Conservation (phyloP, 1,139 yeast species). For the Yamadazyma atlantica region DNA sequence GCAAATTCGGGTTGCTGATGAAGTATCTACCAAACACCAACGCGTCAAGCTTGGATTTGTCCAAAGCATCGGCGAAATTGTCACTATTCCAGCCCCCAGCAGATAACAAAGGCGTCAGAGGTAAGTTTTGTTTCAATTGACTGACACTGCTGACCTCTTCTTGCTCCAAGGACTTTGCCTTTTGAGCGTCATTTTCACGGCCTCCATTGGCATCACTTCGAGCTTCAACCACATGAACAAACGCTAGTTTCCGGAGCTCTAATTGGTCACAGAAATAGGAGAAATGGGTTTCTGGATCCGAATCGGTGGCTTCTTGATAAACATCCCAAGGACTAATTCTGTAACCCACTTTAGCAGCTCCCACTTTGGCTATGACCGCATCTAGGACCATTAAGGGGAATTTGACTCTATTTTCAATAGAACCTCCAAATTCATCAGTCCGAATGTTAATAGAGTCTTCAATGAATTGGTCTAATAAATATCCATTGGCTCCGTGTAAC, state of each 20-base stretch:
- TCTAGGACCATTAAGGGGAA: constrained; percentile 56
- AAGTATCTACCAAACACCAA: constrained; percentile 47
- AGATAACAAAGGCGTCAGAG: constrained; percentile 16
- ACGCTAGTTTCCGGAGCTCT: constrained; percentile 21
- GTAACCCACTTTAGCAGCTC: constrained; percentile 21
- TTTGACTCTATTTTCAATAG: constrained; percentile 57
- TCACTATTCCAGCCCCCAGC: constrained; percentile 16
- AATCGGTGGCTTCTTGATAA: constrained; percentile 13
- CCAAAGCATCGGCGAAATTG: constrained; percentile 6
- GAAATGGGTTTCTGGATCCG: constrained; percentile 17
- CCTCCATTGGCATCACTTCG: constrained; percentile 21
- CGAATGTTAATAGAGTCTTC: constrained; percentile 49
- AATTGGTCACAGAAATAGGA: constrained; percentile 18
- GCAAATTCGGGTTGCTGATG: constrained; percentile 51
- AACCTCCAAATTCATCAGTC: constrained; percentile 61
- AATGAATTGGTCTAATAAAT: constrained; percentile 62
- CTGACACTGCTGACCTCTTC: constrained; percentile 15
- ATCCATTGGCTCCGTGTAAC: constrained; percentile 71
- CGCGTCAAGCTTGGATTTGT: constrained; percentile 11
- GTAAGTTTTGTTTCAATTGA: constrained; percentile 15
- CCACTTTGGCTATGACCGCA: constrained; percentile 40
- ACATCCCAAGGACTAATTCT: constrained; percentile 27
- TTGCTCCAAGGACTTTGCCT: constrained; percentile 7
- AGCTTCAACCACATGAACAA: constrained; percentile 23
- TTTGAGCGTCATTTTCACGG: constrained; percentile 16